A percentile compares a stretch with the other conserved stretches of the same genome.
phyloP scores from a whole-genome alignment of 371 early-diverging fungal species.

The Zopfochytrium polystomum region DNA sequence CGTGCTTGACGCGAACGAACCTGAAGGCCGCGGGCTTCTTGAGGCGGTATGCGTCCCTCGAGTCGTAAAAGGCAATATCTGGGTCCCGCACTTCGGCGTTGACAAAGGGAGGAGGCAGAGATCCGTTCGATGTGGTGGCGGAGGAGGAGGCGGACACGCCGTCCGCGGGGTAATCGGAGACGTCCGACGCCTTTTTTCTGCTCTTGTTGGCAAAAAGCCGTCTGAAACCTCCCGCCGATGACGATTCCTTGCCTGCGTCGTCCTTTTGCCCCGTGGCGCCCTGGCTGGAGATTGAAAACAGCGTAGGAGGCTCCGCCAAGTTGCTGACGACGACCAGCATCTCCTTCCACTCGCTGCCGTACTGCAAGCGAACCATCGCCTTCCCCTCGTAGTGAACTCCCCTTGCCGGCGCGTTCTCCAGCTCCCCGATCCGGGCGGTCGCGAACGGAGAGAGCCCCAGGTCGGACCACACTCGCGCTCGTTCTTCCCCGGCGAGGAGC shows the following conservation, averaged over 20 bases:
- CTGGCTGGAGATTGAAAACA: background rate
- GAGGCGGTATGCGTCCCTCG: slow-evolving; percentile 25
- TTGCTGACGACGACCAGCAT: slow-evolving; percentile 37
- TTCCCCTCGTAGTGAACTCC: slow-evolving; percentile 38
- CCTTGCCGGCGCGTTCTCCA: background rate
- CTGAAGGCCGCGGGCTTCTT: slow-evolving; percentile 23
- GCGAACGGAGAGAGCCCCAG: slow-evolving; percentile 33
- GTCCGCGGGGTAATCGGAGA: background rate
- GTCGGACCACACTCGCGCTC: slow-evolving; percentile 29
- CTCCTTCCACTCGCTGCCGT: slow-evolving; percentile 29
- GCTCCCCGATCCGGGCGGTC: slow-evolving; percentile 19
- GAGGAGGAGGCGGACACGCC: background rate
- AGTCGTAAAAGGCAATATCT: slow-evolving; percentile 30
- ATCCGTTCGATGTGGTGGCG: background rate
- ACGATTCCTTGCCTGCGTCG: slow-evolving; percentile 8
- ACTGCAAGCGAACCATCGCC: slow-evolving; percentile 31
- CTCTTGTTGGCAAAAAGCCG: slow-evolving; percentile 24
- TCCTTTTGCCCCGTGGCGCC: background rate
- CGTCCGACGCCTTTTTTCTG: background rate
- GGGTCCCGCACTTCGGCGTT: no score
- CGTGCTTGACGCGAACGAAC: slow-evolving; percentile 27
- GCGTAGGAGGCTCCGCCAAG: slow-evolving; percentile 8
- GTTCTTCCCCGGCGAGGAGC: slow-evolving; percentile 28
- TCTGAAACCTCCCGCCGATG: background rate
- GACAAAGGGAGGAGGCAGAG: background rate